Evolutionary conservation across 1,284 basidiomycete genomes (phyloP).

Genomic region (Puccinia polysora): DNA sequence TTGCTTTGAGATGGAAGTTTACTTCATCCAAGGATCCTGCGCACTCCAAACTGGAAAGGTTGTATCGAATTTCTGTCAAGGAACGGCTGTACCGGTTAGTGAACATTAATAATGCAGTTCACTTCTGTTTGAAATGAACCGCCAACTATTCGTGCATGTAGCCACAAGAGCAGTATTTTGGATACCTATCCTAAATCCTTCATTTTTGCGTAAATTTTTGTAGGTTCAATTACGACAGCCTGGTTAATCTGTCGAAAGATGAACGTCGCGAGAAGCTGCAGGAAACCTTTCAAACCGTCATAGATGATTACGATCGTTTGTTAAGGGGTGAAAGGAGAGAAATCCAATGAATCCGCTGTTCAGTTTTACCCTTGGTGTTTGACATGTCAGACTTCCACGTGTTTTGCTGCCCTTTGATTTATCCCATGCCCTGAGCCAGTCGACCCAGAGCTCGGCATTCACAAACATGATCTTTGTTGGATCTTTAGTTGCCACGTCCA

Average conservation of each 20-base stretch:
- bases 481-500: no score
- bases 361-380: conserved; percentile 37
- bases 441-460: no score
- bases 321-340: conserved; percentile 54
- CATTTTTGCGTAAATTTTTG: no score
- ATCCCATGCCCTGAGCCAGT: no score
- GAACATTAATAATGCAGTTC: no score
- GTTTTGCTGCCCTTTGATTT: no score
- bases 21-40: background rate
- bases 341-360: conserved; percentile 46
- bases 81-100: conserved; percentile 71
- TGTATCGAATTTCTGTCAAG: conserved; percentile 56
- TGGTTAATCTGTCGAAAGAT: conserved; percentile 75
- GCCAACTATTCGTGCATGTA: background rate
- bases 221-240: conserved; percentile 63
- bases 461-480: no score
- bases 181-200: background rate
- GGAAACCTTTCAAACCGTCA: conserved; percentile 84
- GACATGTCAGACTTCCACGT: no score
- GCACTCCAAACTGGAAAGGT: conserved; percentile 44
- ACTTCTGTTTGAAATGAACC: no score
- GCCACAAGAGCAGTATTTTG: conserved; percentile 5
- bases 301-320: conserved; percentile 78
- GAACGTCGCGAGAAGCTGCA: conserved; percentile 84
- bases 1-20: conserved; percentile 30